Evolutionary conservation across 441 rosid genomes (phyloP).

Genomic region (Biscutella laevigata): DNA sequence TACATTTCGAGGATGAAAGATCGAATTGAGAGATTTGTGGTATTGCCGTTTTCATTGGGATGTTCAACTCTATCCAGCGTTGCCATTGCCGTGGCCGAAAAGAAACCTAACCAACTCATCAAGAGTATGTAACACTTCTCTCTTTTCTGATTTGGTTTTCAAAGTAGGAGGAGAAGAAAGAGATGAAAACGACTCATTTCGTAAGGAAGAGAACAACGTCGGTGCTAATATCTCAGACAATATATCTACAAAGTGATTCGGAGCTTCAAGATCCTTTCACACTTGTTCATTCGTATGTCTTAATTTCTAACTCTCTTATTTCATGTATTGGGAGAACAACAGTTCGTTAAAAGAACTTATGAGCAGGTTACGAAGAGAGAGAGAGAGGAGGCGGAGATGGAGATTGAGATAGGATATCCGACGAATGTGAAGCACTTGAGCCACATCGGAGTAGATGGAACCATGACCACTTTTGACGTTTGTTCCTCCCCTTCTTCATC

Average conservation of each 20-base stretch:
- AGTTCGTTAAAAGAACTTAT: no score
- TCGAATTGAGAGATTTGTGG: conserved; percentile 31
- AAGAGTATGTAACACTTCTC: conserved; percentile 18
- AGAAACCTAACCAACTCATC: conserved; percentile 29
- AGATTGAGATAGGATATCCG: conserved; percentile 56
- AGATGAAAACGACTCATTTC: conserved; percentile 14
- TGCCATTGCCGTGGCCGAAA: conserved; percentile 30
- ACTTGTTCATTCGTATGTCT: conserved; percentile 16
- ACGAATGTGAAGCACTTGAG: conserved; percentile 71
- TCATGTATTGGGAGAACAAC: no score
- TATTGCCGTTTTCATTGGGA: conserved; percentile 33
- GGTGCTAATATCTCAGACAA: conserved; percentile 20
- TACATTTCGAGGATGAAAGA: no score
- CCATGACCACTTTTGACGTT: conserved; percentile 26
- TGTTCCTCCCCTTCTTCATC: conserved; percentile 17
- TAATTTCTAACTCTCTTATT: background rate
- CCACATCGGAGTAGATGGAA: conserved; percentile 60
- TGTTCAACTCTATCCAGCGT: conserved; percentile 37
- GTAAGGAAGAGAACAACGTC: conserved; percentile 12
- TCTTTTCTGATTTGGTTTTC: no score
- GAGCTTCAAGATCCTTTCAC: conserved; percentile 33
- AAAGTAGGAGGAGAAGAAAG: no score
- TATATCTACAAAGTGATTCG: conserved; percentile 29
- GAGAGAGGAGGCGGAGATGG: conserved; percentile 38
- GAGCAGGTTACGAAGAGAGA: conserved; percentile 31